Base-by-base conservation (phyloP, 179 eudicot species). In the Spergularia azorica region DNA sequence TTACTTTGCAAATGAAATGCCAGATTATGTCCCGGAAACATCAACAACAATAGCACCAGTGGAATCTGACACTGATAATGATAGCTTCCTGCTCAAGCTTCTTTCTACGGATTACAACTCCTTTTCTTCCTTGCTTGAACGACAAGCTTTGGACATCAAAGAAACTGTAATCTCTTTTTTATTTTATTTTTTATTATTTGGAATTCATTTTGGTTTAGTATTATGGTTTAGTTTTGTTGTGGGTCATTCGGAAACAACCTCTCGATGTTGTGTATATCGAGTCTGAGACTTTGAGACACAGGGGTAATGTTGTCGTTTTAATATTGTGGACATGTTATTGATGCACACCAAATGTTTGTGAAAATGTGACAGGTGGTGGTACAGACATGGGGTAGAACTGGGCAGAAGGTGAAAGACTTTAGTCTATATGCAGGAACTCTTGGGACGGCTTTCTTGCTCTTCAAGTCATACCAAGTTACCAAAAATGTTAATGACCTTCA, bases 401-500 rank as follows among this genome's bases (percentile, higher is more conserved):
- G 77, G 67, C 82, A 79, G 74, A 80, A 15, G 0, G 88, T 86
- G 18, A 63, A 58, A 43, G 85, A 91, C 63, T 88, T 80, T 58
- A 74, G 77, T 20, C 85, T 88, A 20, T 88, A 91, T 79, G 38
- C 61, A 13, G 92, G 94, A 5, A 43, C 83, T 55, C 88, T 88
- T 76, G 97, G 97, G 9, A 91, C 91, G 78, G 94, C 90, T 21
- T 85, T 83, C 73, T 80, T 90, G 85, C 87, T 84, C 10, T 85
- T 86, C 12, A 86, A 77, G 76, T 54, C 90, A 46, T 90, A 83
- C 51, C 84, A 77, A 73, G 78, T 87, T 26, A 87, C 90, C 5
- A 72, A 83, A 16, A 88, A 87, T 60, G 63, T 9, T 72, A 81
- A 77, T 46, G 90, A 88, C 65, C 89, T 91, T 67, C 61, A 18